These are phyloP conservation scores for Spathaspora girioi DNA, from an alignment of 805 yeast species.

Conservation along the genomic window DNA sequence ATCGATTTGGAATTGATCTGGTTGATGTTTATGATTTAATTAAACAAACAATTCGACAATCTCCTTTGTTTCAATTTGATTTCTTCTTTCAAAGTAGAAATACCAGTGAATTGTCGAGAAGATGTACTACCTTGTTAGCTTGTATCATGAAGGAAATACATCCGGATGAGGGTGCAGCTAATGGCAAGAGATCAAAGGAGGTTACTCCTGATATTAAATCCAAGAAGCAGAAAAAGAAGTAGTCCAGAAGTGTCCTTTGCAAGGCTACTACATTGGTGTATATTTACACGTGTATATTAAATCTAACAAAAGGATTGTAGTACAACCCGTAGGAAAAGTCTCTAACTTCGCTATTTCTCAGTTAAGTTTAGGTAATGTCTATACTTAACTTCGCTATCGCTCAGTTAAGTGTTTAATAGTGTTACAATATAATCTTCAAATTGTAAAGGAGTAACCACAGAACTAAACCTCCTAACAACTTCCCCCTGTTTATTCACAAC, in stretches of 20 bases:
- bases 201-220: slow-evolving; percentile 11
- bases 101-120: slow-evolving; percentile 71
- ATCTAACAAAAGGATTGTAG: neutral
- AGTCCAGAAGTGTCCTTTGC: no score
- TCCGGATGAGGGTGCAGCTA: slow-evolving; percentile 11
- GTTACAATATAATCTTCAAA: slow-evolving; percentile 36
- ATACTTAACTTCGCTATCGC: no score
- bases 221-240: slow-evolving; percentile 7
- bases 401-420: slow-evolving; percentile 13
- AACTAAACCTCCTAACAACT: slow-evolving; percentile 59
- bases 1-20: slow-evolving; percentile 75
- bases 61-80: slow-evolving; percentile 81
- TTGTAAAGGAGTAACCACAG: slow-evolving; percentile 63
- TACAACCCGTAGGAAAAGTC: no score
- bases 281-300: neutral
- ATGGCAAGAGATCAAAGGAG: slow-evolving; percentile 12
- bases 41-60: slow-evolving; percentile 66
- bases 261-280: no score
- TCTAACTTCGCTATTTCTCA: no score
- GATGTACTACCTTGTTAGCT: slow-evolving; percentile 75
- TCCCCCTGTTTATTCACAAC: slow-evolving; percentile 54
- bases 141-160: slow-evolving; percentile 65
- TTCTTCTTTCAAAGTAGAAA: slow-evolving; percentile 82
- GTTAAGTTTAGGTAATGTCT: no score
- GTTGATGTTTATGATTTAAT: slow-evolving; percentile 77